Conservation (phyloP, 169 alveolate species). For the Hepatocystis sp. region DNA sequence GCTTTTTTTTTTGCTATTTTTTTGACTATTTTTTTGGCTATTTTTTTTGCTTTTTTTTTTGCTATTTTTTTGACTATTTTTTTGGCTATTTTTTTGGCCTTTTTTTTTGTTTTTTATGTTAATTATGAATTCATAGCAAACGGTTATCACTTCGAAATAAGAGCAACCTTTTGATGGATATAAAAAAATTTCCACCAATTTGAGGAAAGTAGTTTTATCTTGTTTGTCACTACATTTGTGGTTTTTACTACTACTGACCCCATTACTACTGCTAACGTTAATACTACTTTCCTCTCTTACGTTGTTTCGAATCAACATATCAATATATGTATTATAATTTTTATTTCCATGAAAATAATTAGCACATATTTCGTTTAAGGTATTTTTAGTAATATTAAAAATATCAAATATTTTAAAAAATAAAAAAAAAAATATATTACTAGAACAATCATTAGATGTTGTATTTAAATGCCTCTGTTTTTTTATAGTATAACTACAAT, state of each 20-base stretch:
- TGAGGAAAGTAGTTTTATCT: conserved; percentile 13
- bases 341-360: conserved; percentile 73
- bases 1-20: not conserved
- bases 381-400: conserved; percentile 44
- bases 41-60: no score
- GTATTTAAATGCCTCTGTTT: conserved; percentile 63
- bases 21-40: no score
- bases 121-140: conserved; percentile 45
- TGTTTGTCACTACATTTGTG: no score
- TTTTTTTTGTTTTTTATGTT: conserved; percentile 29
- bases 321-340: conserved; percentile 15
- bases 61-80: no score
- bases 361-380: conserved; percentile 17
- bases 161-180: conserved; percentile 43
- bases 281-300: not conserved
- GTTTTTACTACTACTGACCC: no score
- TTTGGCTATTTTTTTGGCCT: not conserved
- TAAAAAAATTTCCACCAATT: conserved; percentile 46
- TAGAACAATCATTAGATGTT: conserved; percentile 70
- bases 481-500: conserved; percentile 67
- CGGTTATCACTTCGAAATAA: conserved; percentile 46
- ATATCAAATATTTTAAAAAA: conserved; percentile 31
- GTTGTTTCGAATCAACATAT: not conserved
- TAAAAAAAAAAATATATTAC: conserved; percentile 47
- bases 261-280: not conserved